These are phyloP conservation scores for Areca catechu DNA, from an alignment of 176 grass and related monocot genomes.

Conservation along the genomic window DNA sequence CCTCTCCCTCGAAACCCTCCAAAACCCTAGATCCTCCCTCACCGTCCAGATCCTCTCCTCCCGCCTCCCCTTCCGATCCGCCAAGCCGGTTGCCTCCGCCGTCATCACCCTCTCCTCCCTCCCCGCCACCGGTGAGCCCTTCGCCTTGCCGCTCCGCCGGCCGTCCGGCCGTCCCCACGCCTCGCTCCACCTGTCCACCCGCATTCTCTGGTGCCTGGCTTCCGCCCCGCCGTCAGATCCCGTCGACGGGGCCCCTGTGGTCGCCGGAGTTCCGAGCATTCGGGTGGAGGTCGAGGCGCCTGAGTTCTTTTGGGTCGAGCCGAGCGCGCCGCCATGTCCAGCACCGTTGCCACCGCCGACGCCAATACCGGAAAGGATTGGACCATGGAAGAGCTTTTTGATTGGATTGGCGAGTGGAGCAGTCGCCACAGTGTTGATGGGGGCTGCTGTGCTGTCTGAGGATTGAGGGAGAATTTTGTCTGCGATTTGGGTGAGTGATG, in stretches of 20 bases:
- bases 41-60: constrained; percentile 23
- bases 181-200: constrained; percentile 4
- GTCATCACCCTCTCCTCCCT: constrained; percentile 16
- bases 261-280: neutral
- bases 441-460: neutral
- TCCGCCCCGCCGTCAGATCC: constrained; percentile 1
- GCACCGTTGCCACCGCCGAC: neutral
- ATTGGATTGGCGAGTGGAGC: constrained; percentile 26
- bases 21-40: constrained; percentile 11
- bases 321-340: constrained; percentile 17
- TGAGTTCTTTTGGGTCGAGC: constrained; percentile 7
- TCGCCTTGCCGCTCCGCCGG: constrained; percentile 19
- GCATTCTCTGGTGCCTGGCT: constrained; percentile 25
- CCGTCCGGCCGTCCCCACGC: constrained; percentile 21
- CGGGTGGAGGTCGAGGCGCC: neutral
- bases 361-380: neutral
- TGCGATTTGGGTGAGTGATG: too few relatives aligned
- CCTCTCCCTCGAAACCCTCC: constrained; percentile 8
- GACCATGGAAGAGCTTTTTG: constrained; percentile 22
- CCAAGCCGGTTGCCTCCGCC: neutral
- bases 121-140: neutral
- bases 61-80: constrained; percentile 17
- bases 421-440: constrained; percentile 4
- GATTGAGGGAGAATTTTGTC: too few relatives aligned
- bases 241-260: neutral